Evolutionary conservation across 176 grass and related monocot species (phyloP).

Genomic region (Thalia dealbata): DNA sequence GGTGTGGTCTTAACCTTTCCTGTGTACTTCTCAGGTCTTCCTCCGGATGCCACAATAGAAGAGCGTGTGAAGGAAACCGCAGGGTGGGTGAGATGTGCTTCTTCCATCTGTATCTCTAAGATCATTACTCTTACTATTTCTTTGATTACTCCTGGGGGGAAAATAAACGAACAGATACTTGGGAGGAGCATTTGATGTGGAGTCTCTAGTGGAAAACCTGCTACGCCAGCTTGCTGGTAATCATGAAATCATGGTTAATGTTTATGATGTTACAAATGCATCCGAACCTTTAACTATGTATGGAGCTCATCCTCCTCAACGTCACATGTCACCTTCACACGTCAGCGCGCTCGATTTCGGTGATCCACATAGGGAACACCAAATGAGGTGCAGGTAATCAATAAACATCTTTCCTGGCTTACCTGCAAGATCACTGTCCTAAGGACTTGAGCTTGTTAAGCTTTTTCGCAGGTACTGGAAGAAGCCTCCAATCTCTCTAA

Average conservation of each 20-base stretch:
- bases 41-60: constrained; percentile 33
- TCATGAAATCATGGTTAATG: constrained; percentile 52
- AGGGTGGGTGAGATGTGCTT: constrained; percentile 70
- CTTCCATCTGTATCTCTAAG: too few species aligned
- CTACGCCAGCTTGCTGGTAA: constrained; percentile 64
- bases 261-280: constrained; percentile 60
- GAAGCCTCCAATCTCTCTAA: constrained; percentile 37
- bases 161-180: constrained; percentile 59
- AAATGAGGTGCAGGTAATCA: constrained; percentile 69
- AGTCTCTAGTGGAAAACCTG: constrained; percentile 64
- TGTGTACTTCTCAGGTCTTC: constrained; percentile 47
- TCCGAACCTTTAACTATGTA: constrained; percentile 54
- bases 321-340: constrained; percentile 12
- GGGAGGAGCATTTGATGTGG: constrained; percentile 69
- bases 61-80: constrained; percentile 77
- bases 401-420: too few species aligned
- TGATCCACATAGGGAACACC: constrained; percentile 55
- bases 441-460: too few species aligned
- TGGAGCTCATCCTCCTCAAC: constrained; percentile 27
- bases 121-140: not conserved
- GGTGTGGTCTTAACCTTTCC: constrained; percentile 90
- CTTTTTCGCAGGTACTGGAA: constrained; percentile 39
- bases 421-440: too few species aligned
- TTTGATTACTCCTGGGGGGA: constrained; percentile 2
- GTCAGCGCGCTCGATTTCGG: constrained; percentile 57